Evolutionary conservation across 1,139 yeast species (phyloP).

Genomic region (Blastobotrys aristatus): DNA sequence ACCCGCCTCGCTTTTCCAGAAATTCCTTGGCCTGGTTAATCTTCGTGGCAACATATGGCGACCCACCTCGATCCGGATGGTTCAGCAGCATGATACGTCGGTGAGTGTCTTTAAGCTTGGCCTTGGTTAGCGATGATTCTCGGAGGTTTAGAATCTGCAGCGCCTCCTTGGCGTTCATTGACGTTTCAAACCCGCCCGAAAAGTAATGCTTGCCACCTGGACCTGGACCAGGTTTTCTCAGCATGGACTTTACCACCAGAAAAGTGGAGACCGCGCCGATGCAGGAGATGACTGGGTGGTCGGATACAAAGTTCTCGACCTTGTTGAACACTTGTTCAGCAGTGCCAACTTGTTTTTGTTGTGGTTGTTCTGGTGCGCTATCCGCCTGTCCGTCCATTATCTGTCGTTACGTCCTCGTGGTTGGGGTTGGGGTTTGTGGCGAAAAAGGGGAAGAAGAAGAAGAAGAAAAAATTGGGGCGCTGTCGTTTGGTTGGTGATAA

Average conservation of each 20-base stretch:
- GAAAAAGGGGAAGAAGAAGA: background rate
- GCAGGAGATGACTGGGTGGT: conserved; percentile 73
- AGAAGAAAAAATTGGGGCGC: background rate
- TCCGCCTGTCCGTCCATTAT: background rate
- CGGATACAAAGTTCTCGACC: conserved; percentile 37
- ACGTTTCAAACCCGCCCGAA: conserved; percentile 84
- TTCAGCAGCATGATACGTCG: conserved; percentile 88
- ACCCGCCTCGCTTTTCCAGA: conserved; percentile 54
- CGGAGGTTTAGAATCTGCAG: conserved; percentile 78
- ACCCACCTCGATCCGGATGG: conserved; percentile 98
- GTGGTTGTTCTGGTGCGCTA: conserved; percentile 36
- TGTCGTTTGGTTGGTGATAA: background rate
- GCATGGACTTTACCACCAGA: conserved; percentile 58
- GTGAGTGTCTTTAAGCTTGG: conserved; percentile 85
- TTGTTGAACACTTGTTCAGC: conserved; percentile 60
- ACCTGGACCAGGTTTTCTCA: conserved; percentile 68
- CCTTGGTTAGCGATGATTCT: conserved; percentile 69
- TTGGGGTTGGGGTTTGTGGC: background rate
- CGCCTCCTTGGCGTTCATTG: conserved; percentile 90
- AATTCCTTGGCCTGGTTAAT: conserved; percentile 96
- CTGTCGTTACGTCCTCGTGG: too few relatives aligned
- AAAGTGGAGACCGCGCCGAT: conserved; percentile 58
- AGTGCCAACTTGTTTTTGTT: conserved; percentile 37
- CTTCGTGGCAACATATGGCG: conserved; percentile 91
- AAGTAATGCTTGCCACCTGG: conserved; percentile 64